phyloP scores from a whole-genome alignment of 163 green algal genomes.

The Scenedesmus sp. region DNA sequence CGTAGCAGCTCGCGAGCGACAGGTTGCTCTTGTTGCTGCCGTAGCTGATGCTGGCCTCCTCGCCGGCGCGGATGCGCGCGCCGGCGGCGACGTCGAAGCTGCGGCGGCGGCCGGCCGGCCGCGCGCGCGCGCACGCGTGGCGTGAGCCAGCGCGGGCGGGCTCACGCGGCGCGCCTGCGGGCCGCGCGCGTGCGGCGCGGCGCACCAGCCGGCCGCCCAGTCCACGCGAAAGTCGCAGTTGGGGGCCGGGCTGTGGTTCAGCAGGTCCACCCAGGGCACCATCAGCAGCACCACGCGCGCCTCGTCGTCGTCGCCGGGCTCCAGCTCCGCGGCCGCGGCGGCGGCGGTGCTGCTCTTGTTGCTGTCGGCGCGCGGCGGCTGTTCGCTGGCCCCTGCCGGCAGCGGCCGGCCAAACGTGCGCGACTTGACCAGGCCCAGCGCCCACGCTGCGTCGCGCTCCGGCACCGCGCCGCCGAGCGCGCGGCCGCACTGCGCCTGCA shows the following conservation, averaged over 20 bases:
- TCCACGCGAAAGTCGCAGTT: constrained; percentile 18
- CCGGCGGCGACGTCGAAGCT: constrained; percentile 7
- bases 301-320: neutral
- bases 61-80: neutral
- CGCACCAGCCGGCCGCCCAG: neutral
- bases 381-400: neutral
- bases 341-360: neutral
- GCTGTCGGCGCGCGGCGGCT: neutral
- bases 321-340: neutral
- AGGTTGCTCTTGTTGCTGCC: constrained; percentile 41
- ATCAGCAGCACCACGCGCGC: constrained; percentile 33
- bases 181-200: too few relatives aligned
- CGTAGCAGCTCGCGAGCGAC: constrained; percentile 33
- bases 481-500: constrained; percentile 11
- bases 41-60: constrained; percentile 36
- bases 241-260: constrained; percentile 11
- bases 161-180: too few relatives aligned
- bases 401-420: constrained; percentile 15
- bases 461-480: neutral
- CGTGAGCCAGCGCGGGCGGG: too few relatives aligned
- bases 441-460: constrained; percentile 17
- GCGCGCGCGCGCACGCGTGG: too few relatives aligned
- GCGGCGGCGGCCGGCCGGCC: neutral
- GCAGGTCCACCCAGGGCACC: constrained; percentile 33
- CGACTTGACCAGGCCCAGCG: constrained; percentile 35